Evolutionary conservation across 352 stramenopile genomes (phyloP), one percentile per base, ranked within the genome.

Genomic region (Pythium phragmitis): DNA sequence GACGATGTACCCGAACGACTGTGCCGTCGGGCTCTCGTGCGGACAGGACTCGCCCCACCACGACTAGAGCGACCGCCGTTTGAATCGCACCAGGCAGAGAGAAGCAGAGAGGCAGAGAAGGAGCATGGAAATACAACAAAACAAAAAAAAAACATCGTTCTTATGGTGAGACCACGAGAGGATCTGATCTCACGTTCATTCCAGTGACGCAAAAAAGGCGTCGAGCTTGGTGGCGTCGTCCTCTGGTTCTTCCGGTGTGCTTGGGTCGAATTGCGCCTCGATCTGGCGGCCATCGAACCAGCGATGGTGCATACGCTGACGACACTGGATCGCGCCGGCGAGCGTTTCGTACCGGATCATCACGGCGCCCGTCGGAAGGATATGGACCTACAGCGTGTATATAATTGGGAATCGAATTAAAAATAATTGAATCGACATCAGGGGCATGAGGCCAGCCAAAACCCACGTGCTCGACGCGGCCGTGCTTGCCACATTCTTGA

Each of bases 281-380:
- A 95, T 75, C 64, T 92, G 73, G 12, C 77, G 73, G 2, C 87
- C 85, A 51, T 78, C 82, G 68, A 95, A 95, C 83, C 82, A 95
- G 14, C 87, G 79, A 0, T 76, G 76, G 41, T 92, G 68, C 83
- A 92, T 91, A 52, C 79, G 79, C 55, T 88, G 73, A n/a, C 91
- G 67, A 39, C 87, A 95, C 53, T 82, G 71, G 54, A 89, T 85
- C 36, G 85, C 80, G n/a, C 72, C 68, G 4, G 76, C 64, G 5
- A 91, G 60, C 19, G 68, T 63, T 3, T 60, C 57, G 61, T 89
- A 95, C 8, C 79, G 79, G 39, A 95, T 74, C 47, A 85, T 59
- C 34, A 92, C 83, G 0, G 73, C 85, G 0, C 81, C 81, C 21
- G 88, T 72, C 1, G 79, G 76, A 14, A 78, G 68, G 63, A 94